Conservation (phyloP, 805 yeast species). For the Kodamaea lidongshanica region DNA sequence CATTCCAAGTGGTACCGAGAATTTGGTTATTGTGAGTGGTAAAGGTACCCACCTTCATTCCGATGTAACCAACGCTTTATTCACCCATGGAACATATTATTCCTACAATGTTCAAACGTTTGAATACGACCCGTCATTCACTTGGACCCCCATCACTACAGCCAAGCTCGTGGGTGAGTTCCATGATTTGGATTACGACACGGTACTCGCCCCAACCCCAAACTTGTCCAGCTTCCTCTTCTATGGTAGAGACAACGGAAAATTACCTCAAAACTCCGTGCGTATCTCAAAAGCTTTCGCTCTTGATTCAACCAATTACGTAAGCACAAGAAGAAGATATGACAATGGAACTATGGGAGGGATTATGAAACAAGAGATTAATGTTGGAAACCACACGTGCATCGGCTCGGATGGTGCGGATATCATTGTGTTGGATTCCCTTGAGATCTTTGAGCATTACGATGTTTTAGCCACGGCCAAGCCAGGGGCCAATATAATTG, state of each 20-base stretch:
- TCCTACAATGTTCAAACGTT: constrained; percentile 43
- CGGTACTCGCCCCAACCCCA: constrained; percentile 35
- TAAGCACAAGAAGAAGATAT: constrained; percentile 56
- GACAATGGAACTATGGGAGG: constrained; percentile 74
- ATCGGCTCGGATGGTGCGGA: constrained; percentile 51
- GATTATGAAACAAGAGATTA: constrained; percentile 69
- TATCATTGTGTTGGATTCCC: constrained; percentile 57
- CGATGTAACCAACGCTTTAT: constrained; percentile 69
- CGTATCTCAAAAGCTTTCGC: constrained; percentile 66
- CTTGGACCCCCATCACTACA: constrained; percentile 52
- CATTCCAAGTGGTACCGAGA: constrained; percentile 53
- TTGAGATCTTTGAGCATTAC: constrained; percentile 46
- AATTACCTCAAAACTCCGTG: constrained; percentile 50
- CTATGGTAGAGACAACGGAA: constrained; percentile 66
- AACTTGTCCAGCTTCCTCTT: constrained; percentile 45
- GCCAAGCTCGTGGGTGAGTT: constrained; percentile 44
- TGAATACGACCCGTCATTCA: constrained; percentile 44
- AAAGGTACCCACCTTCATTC: constrained; percentile 48
- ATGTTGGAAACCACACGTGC: constrained; percentile 20
- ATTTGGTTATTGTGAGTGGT: constrained; percentile 52
- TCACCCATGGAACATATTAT: constrained; percentile 41
- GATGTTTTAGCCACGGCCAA: constrained; percentile 60
- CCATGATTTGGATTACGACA: constrained; percentile 21
- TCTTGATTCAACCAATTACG: constrained; percentile 46
- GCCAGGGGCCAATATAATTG: constrained; percentile 45